Base-by-base conservation (phyloP, 306 rosid genomes). In the Acacia confusa region DNA sequence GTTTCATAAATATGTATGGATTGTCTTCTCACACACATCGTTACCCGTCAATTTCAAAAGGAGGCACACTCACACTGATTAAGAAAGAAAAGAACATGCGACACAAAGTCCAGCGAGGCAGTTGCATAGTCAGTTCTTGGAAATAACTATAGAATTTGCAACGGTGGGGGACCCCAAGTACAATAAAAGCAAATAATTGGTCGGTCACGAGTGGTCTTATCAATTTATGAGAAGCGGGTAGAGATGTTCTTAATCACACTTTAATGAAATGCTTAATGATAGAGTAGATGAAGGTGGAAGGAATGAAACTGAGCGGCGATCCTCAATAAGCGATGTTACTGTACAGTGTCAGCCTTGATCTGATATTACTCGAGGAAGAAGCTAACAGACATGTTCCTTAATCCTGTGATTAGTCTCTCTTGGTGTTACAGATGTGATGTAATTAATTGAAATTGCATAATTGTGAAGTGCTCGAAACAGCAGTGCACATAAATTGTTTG, bases 1-100 rank as follows among this genome's bases (percentile, higher is more conserved):
- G 10, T 17, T 43, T 74, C 32, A 4, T 24, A 52, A 20, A 74
- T 7, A 22, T 60, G 61, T 11, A 44, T 3, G 3, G 9, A 10
- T 7, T 10, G 71, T 57, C 15, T 61, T 77, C 80, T 73, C 15
- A 12, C 12, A 27, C 50, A 48, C 28, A 53, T 6, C 9, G 24
- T 60, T 65, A 79, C 11, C 19, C 66, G 85, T 77, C 85, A 12
- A 53, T 76, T 77, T 72, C 87, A 64, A 69, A 36, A 36, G 43
- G 78, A 70, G 27, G 4, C 25, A 32, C 30, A 44, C 24, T 4
- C 20, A 47, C 76, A 70, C 53, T 36, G 67, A 52, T 76, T 76
- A 28, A 22, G 40, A 38, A 17, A 74, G 57, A 38, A 63, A 65
- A 45, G 41, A 74, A 75, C 41, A 8, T 20, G 17, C 53, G 22